These are phyloP conservation scores for Inga oerstediana DNA, from an alignment of 306 rosid species.

Conservation along the genomic window DNA sequence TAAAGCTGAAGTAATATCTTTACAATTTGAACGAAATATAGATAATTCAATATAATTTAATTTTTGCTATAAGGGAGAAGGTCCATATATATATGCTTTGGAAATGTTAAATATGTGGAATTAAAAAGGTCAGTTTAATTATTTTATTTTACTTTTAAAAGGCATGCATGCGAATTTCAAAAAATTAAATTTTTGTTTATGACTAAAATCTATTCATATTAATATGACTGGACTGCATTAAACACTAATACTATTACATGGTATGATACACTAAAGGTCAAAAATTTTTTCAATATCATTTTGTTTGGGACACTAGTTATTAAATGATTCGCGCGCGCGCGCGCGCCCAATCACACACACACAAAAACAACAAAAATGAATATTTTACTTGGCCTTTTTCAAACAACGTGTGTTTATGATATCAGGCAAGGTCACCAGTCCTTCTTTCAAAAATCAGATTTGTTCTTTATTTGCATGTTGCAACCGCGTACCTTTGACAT, in stretches of 20 bases:
- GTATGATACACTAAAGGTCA: neutral
- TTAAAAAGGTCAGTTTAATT: no score
- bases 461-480: slow-evolving; percentile 76
- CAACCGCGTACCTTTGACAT: slow-evolving; percentile 63
- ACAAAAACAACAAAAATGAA: neutral
- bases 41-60: neutral
- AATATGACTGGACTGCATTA: no score
- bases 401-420: neutral
- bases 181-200: neutral
- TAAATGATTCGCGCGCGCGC: neutral
- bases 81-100: no score
- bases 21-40: neutral
- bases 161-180: neutral
- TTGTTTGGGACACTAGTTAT: neutral
- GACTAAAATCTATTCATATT: neutral
- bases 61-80: neutral
- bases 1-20: neutral
- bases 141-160: neutral
- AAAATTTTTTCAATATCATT: no score
- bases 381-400: neutral
- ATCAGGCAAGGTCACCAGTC: slow-evolving; percentile 77
- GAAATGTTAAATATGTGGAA: no score
- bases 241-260: neutral
- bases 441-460: slow-evolving; percentile 70
- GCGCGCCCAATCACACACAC: no score